These are phyloP conservation scores for Singerocomus rubriflavus DNA, from an alignment of 1,284 basidiomycete genomes.

Conservation along the genomic window DNA sequence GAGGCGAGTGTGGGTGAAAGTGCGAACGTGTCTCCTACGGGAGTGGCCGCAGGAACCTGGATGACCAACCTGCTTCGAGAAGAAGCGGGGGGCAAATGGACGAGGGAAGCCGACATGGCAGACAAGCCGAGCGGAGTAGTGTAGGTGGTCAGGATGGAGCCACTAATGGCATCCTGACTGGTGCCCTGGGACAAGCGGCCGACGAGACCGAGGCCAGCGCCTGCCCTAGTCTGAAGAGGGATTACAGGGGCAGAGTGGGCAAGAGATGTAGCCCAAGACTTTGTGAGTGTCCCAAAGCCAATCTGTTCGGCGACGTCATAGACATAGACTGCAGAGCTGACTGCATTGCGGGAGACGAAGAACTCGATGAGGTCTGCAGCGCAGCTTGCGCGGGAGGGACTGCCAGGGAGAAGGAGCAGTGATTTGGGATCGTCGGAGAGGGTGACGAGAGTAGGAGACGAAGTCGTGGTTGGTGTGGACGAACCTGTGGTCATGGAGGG, in stretches of 20 bases:
- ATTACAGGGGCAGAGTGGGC: conserved; percentile 54
- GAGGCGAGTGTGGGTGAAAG: conserved; percentile 72
- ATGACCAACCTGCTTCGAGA: conserved; percentile 66
- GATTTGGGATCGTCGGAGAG: conserved; percentile 23
- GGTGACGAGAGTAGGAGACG: conserved; percentile 23
- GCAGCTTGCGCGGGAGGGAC: conserved; percentile 40
- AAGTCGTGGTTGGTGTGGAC: background rate
- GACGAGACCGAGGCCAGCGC: conserved; percentile 80
- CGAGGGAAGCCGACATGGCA: conserved; percentile 72
- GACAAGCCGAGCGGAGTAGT: conserved; percentile 75
- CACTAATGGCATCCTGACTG: conserved; percentile 58
- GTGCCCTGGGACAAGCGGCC: conserved; percentile 78
- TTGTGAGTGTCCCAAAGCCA: conserved; percentile 71
- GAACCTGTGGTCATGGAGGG: conserved; percentile 19
- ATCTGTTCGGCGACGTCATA: conserved; percentile 80
- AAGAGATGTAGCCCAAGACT: conserved; percentile 49
- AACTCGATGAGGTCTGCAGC: conserved; percentile 68
- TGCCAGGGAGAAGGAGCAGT: conserved; percentile 11
- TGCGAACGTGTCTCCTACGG: conserved; percentile 61
- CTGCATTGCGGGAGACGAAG: conserved; percentile 50
- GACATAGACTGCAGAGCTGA: conserved; percentile 69
- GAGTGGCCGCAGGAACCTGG: conserved; percentile 72
- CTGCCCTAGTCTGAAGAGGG: conserved; percentile 80
- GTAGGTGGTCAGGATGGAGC: conserved; percentile 68
- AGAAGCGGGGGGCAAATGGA: conserved; percentile 60